phyloP scores from a whole-genome alignment of 352 stramenopile genomes.

The Globisporangium middletonii region DNA sequence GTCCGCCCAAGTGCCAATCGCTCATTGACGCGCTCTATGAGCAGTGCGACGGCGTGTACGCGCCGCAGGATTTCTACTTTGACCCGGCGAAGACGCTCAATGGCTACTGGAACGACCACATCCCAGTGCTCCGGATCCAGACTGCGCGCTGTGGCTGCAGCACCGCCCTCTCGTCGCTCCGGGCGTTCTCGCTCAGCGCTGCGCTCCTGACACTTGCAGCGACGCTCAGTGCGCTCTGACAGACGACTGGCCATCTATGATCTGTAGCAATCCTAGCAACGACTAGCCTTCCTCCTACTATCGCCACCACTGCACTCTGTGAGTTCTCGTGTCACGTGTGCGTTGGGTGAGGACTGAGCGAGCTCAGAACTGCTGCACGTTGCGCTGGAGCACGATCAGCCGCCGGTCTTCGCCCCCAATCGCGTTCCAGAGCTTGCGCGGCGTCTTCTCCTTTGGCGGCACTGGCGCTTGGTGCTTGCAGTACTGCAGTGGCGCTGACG shows the following conservation, averaged over 20 bases:
- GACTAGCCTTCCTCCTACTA: too few species aligned
- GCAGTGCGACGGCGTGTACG: constrained; percentile 55
- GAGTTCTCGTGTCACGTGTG: neutral
- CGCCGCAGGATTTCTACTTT: constrained; percentile 56
- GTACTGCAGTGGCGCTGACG: constrained; percentile 29
- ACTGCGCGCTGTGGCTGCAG: constrained; percentile 58
- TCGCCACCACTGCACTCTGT: too few species aligned
- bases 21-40: constrained; percentile 67
- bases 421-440: constrained; percentile 70
- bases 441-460: constrained; percentile 49
- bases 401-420: constrained; percentile 70
- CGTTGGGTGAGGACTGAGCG: neutral
- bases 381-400: constrained; percentile 62
- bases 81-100: constrained; percentile 44
- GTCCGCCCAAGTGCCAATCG: constrained; percentile 60
- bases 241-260: neutral
- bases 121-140: constrained; percentile 39
- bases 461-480: constrained; percentile 55
- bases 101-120: constrained; percentile 65
- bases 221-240: neutral
- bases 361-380: constrained; percentile 16
- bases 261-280: too few species aligned
- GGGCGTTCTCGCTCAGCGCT: neutral
- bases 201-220: neutral
- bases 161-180: neutral